Evolutionary conservation across 768 basidiomycete species (phyloP), one percentile per base, ranked within the genome.

Genomic region (Gyrodon lividus): DNA sequence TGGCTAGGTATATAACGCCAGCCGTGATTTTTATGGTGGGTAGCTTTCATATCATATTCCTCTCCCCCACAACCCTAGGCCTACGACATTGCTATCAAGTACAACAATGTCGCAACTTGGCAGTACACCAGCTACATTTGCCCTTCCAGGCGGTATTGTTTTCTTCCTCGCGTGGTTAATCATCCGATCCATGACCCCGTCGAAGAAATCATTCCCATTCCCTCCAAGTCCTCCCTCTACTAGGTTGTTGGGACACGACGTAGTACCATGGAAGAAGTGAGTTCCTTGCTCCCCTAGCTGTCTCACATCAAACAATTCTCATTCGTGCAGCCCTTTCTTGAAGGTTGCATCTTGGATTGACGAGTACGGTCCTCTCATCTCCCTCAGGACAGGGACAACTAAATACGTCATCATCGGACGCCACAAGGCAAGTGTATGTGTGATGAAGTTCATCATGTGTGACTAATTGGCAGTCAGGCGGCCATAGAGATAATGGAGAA

Each of bases 401-500:
- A 48, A n/a, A 24, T 59, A 63, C 10, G 52, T 62, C 6, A 44
- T 62, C 40, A 56, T 62, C 8, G 61, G 61, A 14, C 58, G 58
- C 33, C 49, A 62, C 23, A 26, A 62, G 44, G 60, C 49, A 43
- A 38, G 52, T 51, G 12, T 35, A 6, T 22, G 19, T 14, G 8
- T 37, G 14, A 0, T 22, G 7, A 16, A 23, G 17, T 44, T 23
- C 9, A 12, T 6, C 14, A 16, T 5, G 22, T 43, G 19, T 16
- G 33, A 41, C 31, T 43, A 24, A 46, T 38, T 13, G 31, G 28
- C 13, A 55, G 72, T 37, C 69, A 80, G 58, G 79, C 79, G 0
- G 79, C 80, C 0, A 70, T 80, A 1, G 80, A 83, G 2, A 77
- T 83, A 46, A 78, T 84, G 80, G 81, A 84, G 60, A 77, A 77